Base-by-base conservation (phyloP, 1,284 basidiomycete genomes). In the Pseudozyma hubeiensis region DNA sequence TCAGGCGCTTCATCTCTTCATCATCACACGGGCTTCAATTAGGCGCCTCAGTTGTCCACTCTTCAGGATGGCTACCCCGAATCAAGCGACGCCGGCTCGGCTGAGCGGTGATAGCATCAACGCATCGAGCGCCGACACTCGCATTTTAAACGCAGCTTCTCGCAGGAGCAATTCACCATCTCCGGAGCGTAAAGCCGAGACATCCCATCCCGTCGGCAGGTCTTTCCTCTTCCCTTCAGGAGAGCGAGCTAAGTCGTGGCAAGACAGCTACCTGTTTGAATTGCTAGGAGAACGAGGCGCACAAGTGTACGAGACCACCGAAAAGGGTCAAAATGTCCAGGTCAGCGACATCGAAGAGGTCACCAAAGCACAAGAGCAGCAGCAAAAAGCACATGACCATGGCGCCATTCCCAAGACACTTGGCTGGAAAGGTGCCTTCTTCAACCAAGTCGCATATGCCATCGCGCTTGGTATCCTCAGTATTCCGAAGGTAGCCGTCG, bases 381-480 rank as follows among this genome's bases (percentile, higher is more conserved):
- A 60, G 47, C 56, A 46, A 24, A 37, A 56, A 7, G 55, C 48
- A n/a, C 64, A 64, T 29, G 63, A 69, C 16, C 43, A 70, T 29
- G 72, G 48, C 11, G 72, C 66, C 34, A 70, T 75, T 37, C 67
- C 63, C 44, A 75, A 75, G 57, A 75, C 75, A 13, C 69, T 81
- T 24, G 78, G 79, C n/a, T 75, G 62, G 66, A 58, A 75, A 45
- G 79, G 77, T 24, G 65, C 71, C 34, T 79, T 77, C 49, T 81
- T 77, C 66, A 79, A 79, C 64, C 65, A 65, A 53, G 72, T 77
- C 14, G 77, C 77, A 33, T 81, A 75, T 52, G 68, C 77, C 16
- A 78, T 81, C 47, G 79, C 79, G 10, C 66, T 81, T 17, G 79
- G 79, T 11, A 69, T 81, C 39, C 63, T 81, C 49, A 75, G 70